Conservation (phyloP, 1,139 yeast genomes). For the Saccharomyces hybrid region DNA sequence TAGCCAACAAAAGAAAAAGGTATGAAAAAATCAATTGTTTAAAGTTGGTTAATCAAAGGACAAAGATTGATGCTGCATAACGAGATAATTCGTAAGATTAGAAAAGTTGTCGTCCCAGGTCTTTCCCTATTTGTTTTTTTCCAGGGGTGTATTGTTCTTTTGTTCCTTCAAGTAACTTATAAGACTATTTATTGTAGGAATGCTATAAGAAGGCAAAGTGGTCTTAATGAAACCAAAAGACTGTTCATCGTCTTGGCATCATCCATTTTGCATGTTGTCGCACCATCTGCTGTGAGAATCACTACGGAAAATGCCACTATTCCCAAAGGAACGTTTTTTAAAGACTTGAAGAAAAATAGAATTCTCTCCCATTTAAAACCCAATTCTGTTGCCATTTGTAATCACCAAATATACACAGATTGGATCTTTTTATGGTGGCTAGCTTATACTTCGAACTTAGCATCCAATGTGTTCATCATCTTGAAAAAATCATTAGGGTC, state of each 20-base stretch:
- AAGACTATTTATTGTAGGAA: conserved; percentile 11
- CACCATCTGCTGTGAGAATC: conserved; percentile 29
- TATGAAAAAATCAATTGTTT: neutral
- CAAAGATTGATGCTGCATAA: neutral
- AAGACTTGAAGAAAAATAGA: conserved; percentile 17
- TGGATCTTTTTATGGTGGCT: conserved; percentile 94
- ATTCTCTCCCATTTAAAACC: conserved; percentile 18
- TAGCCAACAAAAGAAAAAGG: neutral
- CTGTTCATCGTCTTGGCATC: conserved; percentile 26
- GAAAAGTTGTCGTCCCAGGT: conserved; percentile 8
- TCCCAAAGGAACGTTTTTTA: conserved; percentile 22
- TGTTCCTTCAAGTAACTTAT: conserved; percentile 14
- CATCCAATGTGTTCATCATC: conserved; percentile 61
- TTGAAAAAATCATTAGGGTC: conserved; percentile 69
- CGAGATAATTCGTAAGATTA: neutral
- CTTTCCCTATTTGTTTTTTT: conserved; percentile 13
- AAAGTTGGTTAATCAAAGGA: neutral
- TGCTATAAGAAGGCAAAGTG: conserved; percentile 15
- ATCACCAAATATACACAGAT: conserved; percentile 91
- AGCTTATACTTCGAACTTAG: conserved; percentile 57
- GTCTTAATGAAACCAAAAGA: conserved; percentile 25
- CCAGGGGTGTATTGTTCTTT: conserved; percentile 17
- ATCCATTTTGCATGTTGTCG: conserved; percentile 26
- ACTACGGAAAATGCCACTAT: conserved; percentile 26
- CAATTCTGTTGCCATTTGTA: conserved; percentile 38